A percentile compares a stretch with the other conserved stretches of the same genome.
Evolutionary conservation across 257 asterid species (phyloP).

Genomic region (Solanum corneliomulleri): DNA sequence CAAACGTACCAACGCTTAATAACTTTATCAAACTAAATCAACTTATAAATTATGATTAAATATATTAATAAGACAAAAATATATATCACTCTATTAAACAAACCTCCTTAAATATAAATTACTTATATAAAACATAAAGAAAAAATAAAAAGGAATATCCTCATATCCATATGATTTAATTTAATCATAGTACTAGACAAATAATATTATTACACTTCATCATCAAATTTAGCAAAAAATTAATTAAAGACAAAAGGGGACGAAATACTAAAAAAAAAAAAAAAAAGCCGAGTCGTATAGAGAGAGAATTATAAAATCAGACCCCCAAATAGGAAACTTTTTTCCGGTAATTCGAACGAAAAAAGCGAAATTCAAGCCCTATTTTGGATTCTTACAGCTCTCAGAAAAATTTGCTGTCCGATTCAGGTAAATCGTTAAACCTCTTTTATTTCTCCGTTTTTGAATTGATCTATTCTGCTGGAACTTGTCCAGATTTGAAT

Average conservation of each 20-base stretch:
- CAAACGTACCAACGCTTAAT: not conserved
- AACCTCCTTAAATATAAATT: not conserved
- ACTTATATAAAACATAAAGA: no score
- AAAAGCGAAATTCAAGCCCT: not conserved
- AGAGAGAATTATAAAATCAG: not conserved
- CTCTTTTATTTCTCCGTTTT: not conserved
- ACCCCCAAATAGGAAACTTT: not conserved
- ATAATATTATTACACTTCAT: not conserved
- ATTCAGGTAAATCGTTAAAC: constrained; percentile 2
- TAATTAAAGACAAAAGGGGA: not conserved
- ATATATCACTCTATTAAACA: not conserved
- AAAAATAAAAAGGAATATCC: not conserved
- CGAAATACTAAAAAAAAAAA: not conserved
- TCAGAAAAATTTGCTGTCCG: not conserved
- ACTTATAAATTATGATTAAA: not conserved
- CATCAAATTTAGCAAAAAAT: not conserved
- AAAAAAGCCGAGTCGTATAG: not conserved
- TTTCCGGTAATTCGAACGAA: not conserved
- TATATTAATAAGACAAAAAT: no score
- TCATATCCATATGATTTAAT: not conserved
- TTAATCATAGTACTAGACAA: not conserved
- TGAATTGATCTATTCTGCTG: constrained; percentile 18
- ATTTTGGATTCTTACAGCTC: not conserved
- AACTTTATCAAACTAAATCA: not conserved
- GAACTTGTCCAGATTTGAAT: constrained; percentile 24